phyloP scores from a whole-genome alignment of 2,329 filamentous ascomycete genomes.

The Trichoderma koningiopsis region DNA sequence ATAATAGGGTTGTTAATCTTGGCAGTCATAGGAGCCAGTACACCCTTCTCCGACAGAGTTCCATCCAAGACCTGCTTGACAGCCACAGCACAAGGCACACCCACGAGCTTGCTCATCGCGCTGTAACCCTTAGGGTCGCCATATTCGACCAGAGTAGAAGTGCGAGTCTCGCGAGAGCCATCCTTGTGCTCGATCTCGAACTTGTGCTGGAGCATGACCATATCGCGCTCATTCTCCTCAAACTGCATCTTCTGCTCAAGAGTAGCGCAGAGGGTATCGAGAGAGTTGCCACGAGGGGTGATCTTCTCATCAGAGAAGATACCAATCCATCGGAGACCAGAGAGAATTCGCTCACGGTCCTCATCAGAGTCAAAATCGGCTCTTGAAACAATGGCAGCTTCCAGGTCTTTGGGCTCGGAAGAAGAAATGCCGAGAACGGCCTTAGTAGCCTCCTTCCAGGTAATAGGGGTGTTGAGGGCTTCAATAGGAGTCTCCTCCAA shows the following conservation, averaged over 20 bases:
- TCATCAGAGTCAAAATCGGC: constrained; percentile 69
- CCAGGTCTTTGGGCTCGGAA: constrained; percentile 62
- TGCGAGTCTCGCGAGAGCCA: constrained; percentile 74
- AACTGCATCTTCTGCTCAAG: constrained; percentile 93
- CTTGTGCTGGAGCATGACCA: constrained; percentile 74
- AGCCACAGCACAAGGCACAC: constrained; percentile 49
- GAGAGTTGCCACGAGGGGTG: constrained; percentile 73
- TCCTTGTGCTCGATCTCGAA: constrained; percentile 84
- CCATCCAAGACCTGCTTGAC: constrained; percentile 78
- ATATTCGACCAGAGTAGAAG: constrained; percentile 81
- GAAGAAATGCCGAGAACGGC: constrained; percentile 73
- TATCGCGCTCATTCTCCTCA: constrained; percentile 77
- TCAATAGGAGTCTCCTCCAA: constrained; percentile 71
- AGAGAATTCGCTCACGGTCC: constrained; percentile 60
- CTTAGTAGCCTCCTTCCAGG: constrained; percentile 85
- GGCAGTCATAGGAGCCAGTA: constrained; percentile 17
- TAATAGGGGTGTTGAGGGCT: constrained; percentile 53
- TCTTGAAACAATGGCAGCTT: constrained; percentile 73
- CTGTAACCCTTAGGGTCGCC: constrained; percentile 74
- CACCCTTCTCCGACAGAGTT: constrained; percentile 55
- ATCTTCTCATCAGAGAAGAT: constrained; percentile 69
- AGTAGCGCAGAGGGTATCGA: constrained; percentile 88
- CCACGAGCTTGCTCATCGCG: constrained; percentile 83
- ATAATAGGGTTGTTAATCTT: constrained; percentile 70
- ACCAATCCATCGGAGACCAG: constrained; percentile 71